phyloP scores from a whole-genome alignment of 768 basidiomycete species.

The Russula virescens region DNA sequence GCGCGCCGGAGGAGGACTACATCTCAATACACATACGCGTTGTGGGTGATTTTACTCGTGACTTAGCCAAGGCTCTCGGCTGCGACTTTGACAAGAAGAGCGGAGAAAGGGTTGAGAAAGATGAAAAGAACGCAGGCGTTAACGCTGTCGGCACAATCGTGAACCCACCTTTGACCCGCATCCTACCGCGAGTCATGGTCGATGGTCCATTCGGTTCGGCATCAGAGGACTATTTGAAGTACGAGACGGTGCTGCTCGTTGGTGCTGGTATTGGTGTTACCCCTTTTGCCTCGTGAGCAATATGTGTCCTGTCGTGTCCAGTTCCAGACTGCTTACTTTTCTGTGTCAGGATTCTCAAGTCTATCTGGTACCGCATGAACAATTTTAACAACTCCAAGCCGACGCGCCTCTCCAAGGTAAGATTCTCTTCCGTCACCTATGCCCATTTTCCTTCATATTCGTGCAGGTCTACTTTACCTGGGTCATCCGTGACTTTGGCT shows the following conservation, averaged over 20 bases:
- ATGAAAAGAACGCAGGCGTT: conserved; percentile 40
- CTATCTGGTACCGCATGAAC: conserved; percentile 97
- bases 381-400: conserved; percentile 67
- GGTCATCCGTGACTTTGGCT: conserved; percentile 91
- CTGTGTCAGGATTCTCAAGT: conserved; percentile 63
- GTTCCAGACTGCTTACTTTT: neutral
- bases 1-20: conserved; percentile 93
- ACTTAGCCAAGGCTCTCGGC: conserved; percentile 74
- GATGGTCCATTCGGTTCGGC: conserved; percentile 95
- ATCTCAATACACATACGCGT: conserved; percentile 90
- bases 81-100: conserved; percentile 67
- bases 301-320: conserved; percentile 27
- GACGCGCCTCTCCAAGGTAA: conserved; percentile 79
- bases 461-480: conserved; percentile 79
- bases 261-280: conserved; percentile 97
- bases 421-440: neutral
- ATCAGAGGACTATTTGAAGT: conserved; percentile 86
- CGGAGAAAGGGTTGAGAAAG: conserved; percentile 36
- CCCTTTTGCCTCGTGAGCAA: conserved; percentile 84
- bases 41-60: conserved; percentile 87
- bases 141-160: conserved; percentile 54
- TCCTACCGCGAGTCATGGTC: conserved; percentile 89
- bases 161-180: conserved; percentile 58
- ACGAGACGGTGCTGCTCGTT: conserved; percentile 81
- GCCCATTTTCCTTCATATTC: neutral